Evolutionary conservation across 1,284 basidiomycete genomes (phyloP).

Genomic region (Malassezia caprae): DNA sequence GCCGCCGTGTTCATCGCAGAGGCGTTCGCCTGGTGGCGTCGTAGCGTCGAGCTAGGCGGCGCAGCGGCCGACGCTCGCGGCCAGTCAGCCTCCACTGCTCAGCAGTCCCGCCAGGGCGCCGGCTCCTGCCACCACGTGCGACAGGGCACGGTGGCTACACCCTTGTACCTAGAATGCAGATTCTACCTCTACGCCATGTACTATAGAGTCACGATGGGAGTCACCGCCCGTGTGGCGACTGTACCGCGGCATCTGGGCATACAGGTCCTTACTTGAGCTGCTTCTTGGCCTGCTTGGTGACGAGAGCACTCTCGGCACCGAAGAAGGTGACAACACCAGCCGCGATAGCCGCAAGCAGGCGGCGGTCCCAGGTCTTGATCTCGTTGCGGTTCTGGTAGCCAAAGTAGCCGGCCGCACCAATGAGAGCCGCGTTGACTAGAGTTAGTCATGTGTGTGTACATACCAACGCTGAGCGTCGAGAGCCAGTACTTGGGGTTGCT

Average conservation of each 20-base stretch:
- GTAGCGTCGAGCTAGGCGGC: background rate
- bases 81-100: conserved; percentile 16
- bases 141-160: background rate
- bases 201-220: background rate
- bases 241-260: background rate
- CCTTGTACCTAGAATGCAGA: background rate
- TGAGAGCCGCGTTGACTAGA: conserved; percentile 33
- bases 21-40: background rate
- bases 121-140: background rate
- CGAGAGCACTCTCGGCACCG: conserved; percentile 29
- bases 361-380: conserved; percentile 30
- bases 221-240: too few species aligned
- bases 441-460: background rate
- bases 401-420: conserved; percentile 40
- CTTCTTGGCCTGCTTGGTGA: conserved; percentile 16
- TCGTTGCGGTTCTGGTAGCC: conserved; percentile 42
- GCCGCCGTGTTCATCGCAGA: conserved; percentile 7
- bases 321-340: conserved; percentile 37
- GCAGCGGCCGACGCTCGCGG: background rate
- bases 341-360: conserved; percentile 30
- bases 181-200: background rate
- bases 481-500: conserved; percentile 41
- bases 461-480: conserved; percentile 33
- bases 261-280: conserved; percentile 14
- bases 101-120: background rate